phyloP scores from a whole-genome alignment of 2,329 filamentous ascomycete species.

The Capronia americana region DNA sequence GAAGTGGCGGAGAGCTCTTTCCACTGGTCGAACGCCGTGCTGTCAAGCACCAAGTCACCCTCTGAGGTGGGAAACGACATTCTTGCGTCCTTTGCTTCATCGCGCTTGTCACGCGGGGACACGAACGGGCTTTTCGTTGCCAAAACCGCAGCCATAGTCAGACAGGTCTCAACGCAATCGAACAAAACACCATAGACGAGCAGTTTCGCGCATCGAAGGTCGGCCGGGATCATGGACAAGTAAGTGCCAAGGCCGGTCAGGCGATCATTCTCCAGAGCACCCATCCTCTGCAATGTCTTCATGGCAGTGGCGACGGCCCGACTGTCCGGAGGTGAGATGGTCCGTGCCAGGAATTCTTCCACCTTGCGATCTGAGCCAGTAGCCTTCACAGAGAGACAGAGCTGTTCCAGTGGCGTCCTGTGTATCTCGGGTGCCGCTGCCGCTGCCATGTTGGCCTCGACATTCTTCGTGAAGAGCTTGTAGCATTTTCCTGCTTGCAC shows the following conservation, averaged over 20 bases:
- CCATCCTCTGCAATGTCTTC: conserved; percentile 79
- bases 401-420: conserved; percentile 88
- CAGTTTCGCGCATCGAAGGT: conserved; percentile 89
- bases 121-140: conserved; percentile 82
- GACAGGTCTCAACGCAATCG: conserved; percentile 83
- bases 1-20: conserved; percentile 65
- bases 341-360: conserved; percentile 78
- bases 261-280: conserved; percentile 78
- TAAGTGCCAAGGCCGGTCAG: conserved; percentile 91
- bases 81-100: conserved; percentile 78
- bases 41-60: conserved; percentile 87
- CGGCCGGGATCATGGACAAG: conserved; percentile 92
- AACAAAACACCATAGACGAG: conserved; percentile 96
- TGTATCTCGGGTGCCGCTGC: conserved; percentile 93
- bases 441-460: conserved; percentile 83
- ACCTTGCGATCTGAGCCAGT: conserved; percentile 82
- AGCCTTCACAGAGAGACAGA: conserved; percentile 91
- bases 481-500: conserved; percentile 91
- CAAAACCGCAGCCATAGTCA: conserved; percentile 90
- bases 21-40: conserved; percentile 85
- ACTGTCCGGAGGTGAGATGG: conserved; percentile 85
- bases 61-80: conserved; percentile 76
- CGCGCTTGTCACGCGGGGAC: conserved; percentile 80
- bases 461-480: conserved; percentile 88
- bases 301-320: conserved; percentile 87